Conservation (phyloP, 139 green algal genomes). For the Closterium sp. region DNA sequence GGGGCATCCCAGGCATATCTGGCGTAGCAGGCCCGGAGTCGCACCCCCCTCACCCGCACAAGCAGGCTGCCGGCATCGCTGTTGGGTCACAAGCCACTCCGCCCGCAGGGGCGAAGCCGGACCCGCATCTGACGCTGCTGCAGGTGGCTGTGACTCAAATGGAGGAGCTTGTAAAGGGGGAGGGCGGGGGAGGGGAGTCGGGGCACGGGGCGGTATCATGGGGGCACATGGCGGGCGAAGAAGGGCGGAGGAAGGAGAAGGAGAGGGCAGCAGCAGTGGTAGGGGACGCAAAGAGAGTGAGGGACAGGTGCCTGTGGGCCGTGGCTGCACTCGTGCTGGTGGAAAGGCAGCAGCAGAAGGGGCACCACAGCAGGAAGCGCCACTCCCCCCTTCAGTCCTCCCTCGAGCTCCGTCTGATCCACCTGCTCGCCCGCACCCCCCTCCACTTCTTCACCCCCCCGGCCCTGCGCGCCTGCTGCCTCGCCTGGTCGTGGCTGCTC, state of each 20-base stretch:
- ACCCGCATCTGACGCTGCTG: background rate
- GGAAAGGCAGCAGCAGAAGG: constrained; percentile 20
- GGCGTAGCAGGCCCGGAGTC: background rate
- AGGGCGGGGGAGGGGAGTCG: background rate
- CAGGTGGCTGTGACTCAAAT: background rate
- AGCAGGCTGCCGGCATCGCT: background rate
- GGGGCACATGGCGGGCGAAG: background rate
- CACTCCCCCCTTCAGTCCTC: background rate
- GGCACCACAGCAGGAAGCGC: background rate
- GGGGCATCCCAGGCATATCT: background rate
- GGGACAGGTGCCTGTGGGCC: constrained; percentile 27
- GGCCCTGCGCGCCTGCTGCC: constrained; percentile 39
- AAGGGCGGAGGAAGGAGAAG: background rate
- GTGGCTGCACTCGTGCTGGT: constrained; percentile 19
- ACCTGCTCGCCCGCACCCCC: constrained; percentile 41
- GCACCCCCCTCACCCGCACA: background rate
- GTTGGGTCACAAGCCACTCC: background rate
- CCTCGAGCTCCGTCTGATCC: constrained; percentile 13
- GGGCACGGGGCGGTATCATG: background rate
- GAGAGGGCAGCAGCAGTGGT: background rate
- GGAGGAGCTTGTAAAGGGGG: background rate
- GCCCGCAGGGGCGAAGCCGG: background rate
- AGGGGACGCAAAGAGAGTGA: constrained; percentile 7
- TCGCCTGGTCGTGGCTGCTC: constrained; percentile 47
- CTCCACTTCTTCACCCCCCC: constrained; percentile 29